Conservation (phyloP, 1,139 yeast genomes). For the Geotrichum fermentans region DNA sequence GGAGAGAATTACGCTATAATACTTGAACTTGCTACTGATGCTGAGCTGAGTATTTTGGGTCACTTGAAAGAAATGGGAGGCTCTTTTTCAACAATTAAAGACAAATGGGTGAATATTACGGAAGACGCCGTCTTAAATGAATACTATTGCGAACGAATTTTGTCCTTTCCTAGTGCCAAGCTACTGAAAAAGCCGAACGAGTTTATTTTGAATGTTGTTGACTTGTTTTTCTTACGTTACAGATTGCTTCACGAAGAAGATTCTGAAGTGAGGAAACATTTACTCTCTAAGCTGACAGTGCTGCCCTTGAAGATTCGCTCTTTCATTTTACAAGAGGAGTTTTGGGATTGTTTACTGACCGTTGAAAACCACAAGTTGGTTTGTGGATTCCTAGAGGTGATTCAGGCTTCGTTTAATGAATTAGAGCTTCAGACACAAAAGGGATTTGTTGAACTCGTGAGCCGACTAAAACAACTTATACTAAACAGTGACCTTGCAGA, state of each 20-base stretch:
- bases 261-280: background rate
- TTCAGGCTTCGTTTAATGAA: conserved; percentile 1
- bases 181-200: background rate
- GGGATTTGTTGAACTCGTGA: background rate
- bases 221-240: conserved; percentile 9
- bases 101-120: conserved; percentile 4
- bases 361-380: background rate
- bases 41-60: conserved; percentile 5
- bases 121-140: background rate
- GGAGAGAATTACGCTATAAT: conserved; percentile 22
- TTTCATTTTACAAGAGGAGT: conserved; percentile 7
- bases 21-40: conserved; percentile 9
- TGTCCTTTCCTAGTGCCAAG: background rate
- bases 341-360: conserved; percentile 7
- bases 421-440: background rate
- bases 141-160: conserved; percentile 1
- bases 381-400: conserved; percentile 1
- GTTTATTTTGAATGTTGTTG: background rate
- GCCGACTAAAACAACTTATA: background rate
- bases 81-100: conserved; percentile 2
- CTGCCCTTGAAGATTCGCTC: background rate
- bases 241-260: conserved; percentile 11
- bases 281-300: background rate
- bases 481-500: background rate
- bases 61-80: background rate